Evolutionary conservation across 805 yeast genomes (phyloP), one percentile per base, ranked within the genome.

Genomic region (Zygotorulaspora sp.): DNA sequence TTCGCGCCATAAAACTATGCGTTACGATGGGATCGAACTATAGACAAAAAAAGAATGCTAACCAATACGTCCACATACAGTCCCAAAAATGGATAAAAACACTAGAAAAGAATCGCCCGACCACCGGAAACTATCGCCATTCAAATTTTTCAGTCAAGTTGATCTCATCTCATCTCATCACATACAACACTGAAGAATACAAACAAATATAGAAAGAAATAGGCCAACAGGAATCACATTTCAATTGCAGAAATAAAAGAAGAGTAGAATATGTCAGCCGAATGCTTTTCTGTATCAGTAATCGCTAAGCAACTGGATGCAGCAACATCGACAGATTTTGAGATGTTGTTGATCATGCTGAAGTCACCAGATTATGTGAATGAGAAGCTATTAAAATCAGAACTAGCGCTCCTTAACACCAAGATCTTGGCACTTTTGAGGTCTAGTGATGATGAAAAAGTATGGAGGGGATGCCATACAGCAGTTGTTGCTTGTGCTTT

Each of bases 401-500:
- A 62, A 10, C 38, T 61, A 31, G 52, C 53, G 12, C 42, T 62
- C 9, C 42, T 62, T 16, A 50, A 50, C n/a, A 52, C 63, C 6
- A 64, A 71, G 32, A 54, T 66, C 12, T 47, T 63, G 36, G 75
- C 72, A 48, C 58, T 73, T 30, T 50, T 73, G 38, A 61, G 66
- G 24, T 70, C 77, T 1, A 67, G 67, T 43, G 61, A 66, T 13
- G 65, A 68, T n/a, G 65, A 58, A 32, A 58, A 62, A 32, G 67
- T 74, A 38, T 80, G 85, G 84, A 68, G 75, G 45, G 85, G 82
- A 5, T 68, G 78, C 23, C 76, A 74, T 47, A 47, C 78, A 5
- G 65, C 71, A 9, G 61, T 65, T 26, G 76, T 78, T 0, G 53
- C 78, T 33, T 58, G 63, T 36, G 38, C 64, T 8, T 56, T 51